phyloP scores from a whole-genome alignment of 768 basidiomycete genomes.

The Pleurotus salmoneostramineus region DNA sequence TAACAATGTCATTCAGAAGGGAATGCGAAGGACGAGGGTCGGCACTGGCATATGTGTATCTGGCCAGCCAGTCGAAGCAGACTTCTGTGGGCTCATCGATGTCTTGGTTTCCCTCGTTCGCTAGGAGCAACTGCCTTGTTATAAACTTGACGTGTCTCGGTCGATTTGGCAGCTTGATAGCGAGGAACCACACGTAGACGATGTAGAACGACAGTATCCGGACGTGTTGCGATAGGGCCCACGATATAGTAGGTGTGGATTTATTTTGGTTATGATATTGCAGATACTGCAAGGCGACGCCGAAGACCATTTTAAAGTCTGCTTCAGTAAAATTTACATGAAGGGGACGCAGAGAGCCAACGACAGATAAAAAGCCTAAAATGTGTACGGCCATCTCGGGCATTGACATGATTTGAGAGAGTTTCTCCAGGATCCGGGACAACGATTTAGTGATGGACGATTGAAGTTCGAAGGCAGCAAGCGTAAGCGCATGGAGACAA shows the following conservation, averaged over 20 bases:
- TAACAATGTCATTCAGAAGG: constrained; percentile 74
- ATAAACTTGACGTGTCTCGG: constrained; percentile 82
- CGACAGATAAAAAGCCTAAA: constrained; percentile 83
- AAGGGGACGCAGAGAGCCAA: constrained; percentile 75
- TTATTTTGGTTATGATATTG: constrained; percentile 78
- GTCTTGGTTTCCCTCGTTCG: constrained; percentile 68
- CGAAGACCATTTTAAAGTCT: constrained; percentile 93
- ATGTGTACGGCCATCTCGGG: constrained; percentile 95
- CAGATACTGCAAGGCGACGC: constrained; percentile 90
- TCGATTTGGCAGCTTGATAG: constrained; percentile 77
- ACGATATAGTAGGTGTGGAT: constrained; percentile 59
- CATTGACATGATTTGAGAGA: constrained; percentile 93
- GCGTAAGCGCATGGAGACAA: constrained; percentile 84
- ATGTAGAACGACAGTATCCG: constrained; percentile 86
- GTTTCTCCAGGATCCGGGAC: constrained; percentile 76
- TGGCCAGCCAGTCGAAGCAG: constrained; percentile 95
- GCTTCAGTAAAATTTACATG: constrained; percentile 89
- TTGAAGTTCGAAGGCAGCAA: constrained; percentile 85
- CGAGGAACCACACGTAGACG: constrained; percentile 94
- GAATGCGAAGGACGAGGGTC: constrained; percentile 87
- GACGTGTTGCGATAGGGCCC: constrained; percentile 89
- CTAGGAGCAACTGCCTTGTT: constrained; percentile 78
- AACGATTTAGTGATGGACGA: constrained; percentile 77
- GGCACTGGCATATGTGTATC: constrained; percentile 92
- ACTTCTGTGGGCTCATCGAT: constrained; percentile 93